Evolutionary conservation across 495 filamentous ascomycete species (phyloP), one percentile per base, ranked within the genome.

Genomic region (Neurospora sp.): DNA sequence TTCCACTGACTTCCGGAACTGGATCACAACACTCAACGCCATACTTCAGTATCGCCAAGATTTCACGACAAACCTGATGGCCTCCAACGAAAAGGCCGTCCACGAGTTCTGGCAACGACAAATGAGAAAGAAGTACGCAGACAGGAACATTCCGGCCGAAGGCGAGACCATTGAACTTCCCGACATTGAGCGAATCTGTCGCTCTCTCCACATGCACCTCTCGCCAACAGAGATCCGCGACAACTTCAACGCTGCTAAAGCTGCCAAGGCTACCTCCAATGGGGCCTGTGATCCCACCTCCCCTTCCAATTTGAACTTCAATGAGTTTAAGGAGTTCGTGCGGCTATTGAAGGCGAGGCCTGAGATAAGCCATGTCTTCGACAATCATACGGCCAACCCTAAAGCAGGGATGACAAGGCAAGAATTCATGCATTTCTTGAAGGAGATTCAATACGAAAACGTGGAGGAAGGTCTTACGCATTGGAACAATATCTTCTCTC

Each of bases 161-260:
- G 89, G 90, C 4, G 92, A 93, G 75, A 86, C 84, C 70, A 89
- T 98, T 42, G 91, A 93, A 71, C 88, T 96, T 66, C 84, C 84
- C 38, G 92, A 91, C 5, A 89, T 98, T 36, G 91, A 93, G 77
- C 89, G 90, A 54, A 86, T 98, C 11, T 98, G 95, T 82, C 92
- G 90, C 75, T 92, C 89, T 74, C 84, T 98, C 62, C 93, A 98
- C 77, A 96, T 99, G 77, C 92, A 97, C 79, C 93, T 91, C 81
- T 92, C 93, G 17, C 87, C 89, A 43, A 88, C 89, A 48, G 88
- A 92, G 76, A 85, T 98, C 31, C 89, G 86, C 42, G 86, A 87
- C n/a, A 92, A 91, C 71, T 97, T 98, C 76, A 83, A 87, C 54
- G 86, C 88, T 72, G 93, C 91, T n/a, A 93, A 96, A 82, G 80